phyloP scores from a whole-genome alignment of 371 early-diverging fungal species.

The Mortierella sp. region DNA sequence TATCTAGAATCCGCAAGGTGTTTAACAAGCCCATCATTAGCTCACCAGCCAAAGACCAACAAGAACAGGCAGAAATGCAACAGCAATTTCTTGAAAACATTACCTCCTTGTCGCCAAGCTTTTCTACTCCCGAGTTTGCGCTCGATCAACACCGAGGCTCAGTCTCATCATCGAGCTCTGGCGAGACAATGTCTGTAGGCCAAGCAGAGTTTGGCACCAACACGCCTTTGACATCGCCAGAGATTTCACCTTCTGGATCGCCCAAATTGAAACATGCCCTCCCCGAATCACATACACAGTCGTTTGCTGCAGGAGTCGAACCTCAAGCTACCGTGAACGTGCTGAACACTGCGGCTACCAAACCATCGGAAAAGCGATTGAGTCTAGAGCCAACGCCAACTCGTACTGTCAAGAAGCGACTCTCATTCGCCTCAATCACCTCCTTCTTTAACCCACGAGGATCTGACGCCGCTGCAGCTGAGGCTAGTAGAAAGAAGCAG shows the following conservation, averaged over 20 bases:
- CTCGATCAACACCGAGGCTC: slow-evolving; percentile 44
- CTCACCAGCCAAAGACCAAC: slow-evolving; percentile 17
- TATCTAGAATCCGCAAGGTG: slow-evolving; percentile 50
- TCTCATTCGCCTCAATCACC: slow-evolving; percentile 50
- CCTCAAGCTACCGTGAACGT: background rate
- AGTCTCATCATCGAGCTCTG: slow-evolving; percentile 48
- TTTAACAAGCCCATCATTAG: slow-evolving; percentile 28
- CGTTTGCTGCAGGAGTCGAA: background rate
- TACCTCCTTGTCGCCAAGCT: slow-evolving; percentile 12
- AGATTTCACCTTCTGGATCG: slow-evolving; percentile 40
- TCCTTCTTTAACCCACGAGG: slow-evolving; percentile 43
- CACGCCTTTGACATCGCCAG: slow-evolving; percentile 44
- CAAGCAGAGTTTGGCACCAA: slow-evolving; percentile 15
- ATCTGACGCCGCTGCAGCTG: slow-evolving; percentile 12
- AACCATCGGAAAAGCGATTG: slow-evolving; percentile 14
- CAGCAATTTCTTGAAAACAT: slow-evolving; percentile 21
- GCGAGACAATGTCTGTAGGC: slow-evolving; percentile 33
- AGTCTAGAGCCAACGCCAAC: slow-evolving; percentile 23
- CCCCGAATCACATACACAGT: background rate
- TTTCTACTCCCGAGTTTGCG: background rate
- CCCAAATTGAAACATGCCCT: slow-evolving; percentile 21
- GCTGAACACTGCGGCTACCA: background rate
- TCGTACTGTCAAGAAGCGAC: slow-evolving; percentile 41
- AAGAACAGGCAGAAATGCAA: background rate
- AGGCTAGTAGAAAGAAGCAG: slow-evolving; percentile 26